Conservation (phyloP, 1,139 yeast genomes). For the Pichia sp. region DNA sequence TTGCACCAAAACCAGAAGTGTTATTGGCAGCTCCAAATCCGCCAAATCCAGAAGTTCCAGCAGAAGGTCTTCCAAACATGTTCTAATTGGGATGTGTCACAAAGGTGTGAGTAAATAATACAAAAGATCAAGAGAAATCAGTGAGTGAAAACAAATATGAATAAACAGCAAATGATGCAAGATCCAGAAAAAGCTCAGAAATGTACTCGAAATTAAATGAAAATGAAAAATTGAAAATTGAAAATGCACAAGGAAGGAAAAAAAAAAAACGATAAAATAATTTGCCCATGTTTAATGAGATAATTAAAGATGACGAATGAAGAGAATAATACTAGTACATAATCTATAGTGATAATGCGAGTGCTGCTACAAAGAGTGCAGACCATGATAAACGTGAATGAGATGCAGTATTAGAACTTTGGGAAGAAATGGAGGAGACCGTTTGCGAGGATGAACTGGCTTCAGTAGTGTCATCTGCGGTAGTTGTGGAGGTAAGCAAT, state of each 20-base stretch:
- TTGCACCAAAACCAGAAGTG: slow-evolving; percentile 18
- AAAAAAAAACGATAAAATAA: not conserved
- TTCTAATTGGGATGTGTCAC: not conserved
- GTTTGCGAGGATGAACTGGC: not conserved
- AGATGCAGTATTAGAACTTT: not conserved
- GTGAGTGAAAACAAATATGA: too few species aligned
- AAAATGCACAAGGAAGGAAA: not conserved
- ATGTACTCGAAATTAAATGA: not conserved
- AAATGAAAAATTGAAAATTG: not conserved
- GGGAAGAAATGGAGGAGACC: not conserved
- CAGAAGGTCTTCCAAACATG: slow-evolving; percentile 42
- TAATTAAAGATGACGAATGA: not conserved
- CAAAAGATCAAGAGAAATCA: too few species aligned
- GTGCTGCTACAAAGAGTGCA: not conserved
- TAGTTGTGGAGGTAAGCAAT: not conserved
- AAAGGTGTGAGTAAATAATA: not conserved
- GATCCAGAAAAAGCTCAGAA: not conserved
- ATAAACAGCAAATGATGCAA: not conserved
- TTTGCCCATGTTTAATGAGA: too few species aligned
- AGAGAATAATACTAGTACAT: not conserved
- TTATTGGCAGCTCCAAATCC: slow-evolving; percentile 41
- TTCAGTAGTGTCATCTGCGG: not conserved
- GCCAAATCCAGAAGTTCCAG: slow-evolving; percentile 49
- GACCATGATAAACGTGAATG: not conserved
- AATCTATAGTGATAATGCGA: not conserved